Base-by-base conservation (phyloP, 192 early-diverging fungal genomes). In the Rhizophlyctis rosea region DNA sequence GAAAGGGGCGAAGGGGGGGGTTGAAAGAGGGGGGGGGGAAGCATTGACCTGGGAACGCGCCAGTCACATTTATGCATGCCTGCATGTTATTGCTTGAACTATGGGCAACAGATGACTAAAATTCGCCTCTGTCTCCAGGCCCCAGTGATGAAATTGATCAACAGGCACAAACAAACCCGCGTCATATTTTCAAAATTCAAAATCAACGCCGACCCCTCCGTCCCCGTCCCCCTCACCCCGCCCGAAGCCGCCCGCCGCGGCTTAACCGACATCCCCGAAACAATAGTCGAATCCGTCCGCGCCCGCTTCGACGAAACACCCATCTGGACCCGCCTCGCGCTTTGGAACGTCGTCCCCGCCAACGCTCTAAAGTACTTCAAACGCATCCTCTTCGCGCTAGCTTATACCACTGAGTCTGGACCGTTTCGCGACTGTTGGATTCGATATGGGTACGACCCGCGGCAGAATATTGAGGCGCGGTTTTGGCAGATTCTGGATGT, bases 351-450 rank as follows among this genome's bases (percentile, higher is more conserved):
- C 4, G 18, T 66, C 5, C 35, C 55, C 7, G n/a, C 34, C 7
- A 52, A 48, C 29, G 9, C 35, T 24, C 34, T 24, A 23, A 57
- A 51, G 50, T 34, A 36, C n/a, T 24, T 78, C 4, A 62, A 62
- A 28, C 14, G 44, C 18, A 28, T 75, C n/a, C 27, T 78, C 3
- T 47, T 72, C 3, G 2, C 54, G 7, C 24, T 50, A 23, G 76
- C 72, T 3, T 78, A 72, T 47, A 34, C 57, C 28, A 47, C 60
- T 18, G 47, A 58, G 14, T 34, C 9, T 11, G 76, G 76, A 1
- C 72, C 72, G 34, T 78, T 71, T 71, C 53, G 64, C 13, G 72
- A 75, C 14, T 34, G 25, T n/a, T 78, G 76, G 76, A 49, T 68
- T 2, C 35, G 67, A 33, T 78, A 75, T 66, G 76, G 76, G 23